Evolutionary conservation across 805 yeast species (phyloP), one percentile per base, ranked within the genome.

Genomic region (Sungouiozyma ichnusensis): DNA sequence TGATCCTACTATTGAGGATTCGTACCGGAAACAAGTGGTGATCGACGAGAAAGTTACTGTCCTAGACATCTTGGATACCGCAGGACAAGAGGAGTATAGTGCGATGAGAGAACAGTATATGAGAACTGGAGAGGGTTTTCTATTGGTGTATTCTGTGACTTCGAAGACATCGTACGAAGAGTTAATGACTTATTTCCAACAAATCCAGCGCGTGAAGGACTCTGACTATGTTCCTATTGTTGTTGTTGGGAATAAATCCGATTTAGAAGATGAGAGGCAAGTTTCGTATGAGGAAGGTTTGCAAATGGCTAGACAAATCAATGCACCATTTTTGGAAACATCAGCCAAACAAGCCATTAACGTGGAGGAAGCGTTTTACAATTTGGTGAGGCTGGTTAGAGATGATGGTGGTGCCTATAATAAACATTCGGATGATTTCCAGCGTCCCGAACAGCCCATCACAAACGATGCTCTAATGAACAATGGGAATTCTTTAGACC

Each of bases 1-100:
- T 57, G 98, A 92, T 65, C 98, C 98, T 8, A 92, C 98, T 9
- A 92, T 92, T 57, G 98, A 92, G 65, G 92, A 83, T 57, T 80
- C 88, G 0, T 84, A 83, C 63, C 74, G 96, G 52, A 92, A 92
- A 59, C 90, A 84, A 55, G 83, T 92, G 55, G 78, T 76, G 20
- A 78, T 92, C 33, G 95, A 88, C 60, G 77, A 76, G 45, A 85
- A 81, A 58, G 82, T 78, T 32, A 79, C 85, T 1, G 71, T 84
- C 18, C 65, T 83, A 48, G 98, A 92, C 62, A 87, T 92, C 35
- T 74, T 92, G 57, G 98, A 92, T 64, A 92, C 98, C 16, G 98
- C 98, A 2, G 98, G 98, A 35, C 97, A 88, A 69, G 97, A 90
- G 64, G 97, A 88, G 65, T 88, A 88, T 63, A 77, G 86, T 42